Conservation (phyloP, 208 protist genomes). For the Leishmania guyanensis region DNA sequence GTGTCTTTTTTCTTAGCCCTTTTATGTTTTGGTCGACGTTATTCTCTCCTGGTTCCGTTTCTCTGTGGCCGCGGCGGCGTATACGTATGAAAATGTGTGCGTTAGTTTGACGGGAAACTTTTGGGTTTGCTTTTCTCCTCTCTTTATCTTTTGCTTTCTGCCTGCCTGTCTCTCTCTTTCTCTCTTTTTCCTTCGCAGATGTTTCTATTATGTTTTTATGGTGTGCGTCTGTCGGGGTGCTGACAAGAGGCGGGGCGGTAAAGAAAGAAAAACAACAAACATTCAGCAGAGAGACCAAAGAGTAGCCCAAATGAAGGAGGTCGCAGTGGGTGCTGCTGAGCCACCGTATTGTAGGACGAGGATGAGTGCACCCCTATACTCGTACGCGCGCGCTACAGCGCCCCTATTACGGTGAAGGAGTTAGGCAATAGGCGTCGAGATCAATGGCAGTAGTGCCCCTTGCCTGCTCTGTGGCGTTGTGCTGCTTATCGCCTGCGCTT, state of each 20-base stretch:
- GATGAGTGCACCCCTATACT: not conserved
- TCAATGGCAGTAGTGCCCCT: too few relatives aligned
- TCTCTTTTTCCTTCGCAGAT: not conserved
- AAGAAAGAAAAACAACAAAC: not conserved
- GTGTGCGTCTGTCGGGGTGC: not conserved
- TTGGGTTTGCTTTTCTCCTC: not conserved
- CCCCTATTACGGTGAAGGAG: not conserved
- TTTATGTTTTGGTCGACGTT: not conserved
- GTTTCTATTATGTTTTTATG: slow-evolving; percentile 4
- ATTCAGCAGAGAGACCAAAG: not conserved
- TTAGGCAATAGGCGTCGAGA: not conserved
- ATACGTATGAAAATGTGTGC: not conserved
- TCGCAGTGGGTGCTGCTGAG: not conserved
- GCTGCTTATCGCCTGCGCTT: not conserved
- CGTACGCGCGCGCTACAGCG: not conserved
- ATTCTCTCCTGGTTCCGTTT: not conserved
- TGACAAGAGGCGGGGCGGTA: not conserved
- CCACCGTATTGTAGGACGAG: not conserved
- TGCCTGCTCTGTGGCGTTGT: not conserved
- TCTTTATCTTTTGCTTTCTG: not conserved
- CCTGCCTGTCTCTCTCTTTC: not conserved
- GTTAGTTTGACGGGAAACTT: not conserved
- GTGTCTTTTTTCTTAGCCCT: not conserved
- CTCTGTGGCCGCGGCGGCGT: not conserved
- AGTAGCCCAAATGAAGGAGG: not conserved